Conservation (phyloP, 2,329 filamentous ascomycete species). For the Trichoderma harzianum region DNA sequence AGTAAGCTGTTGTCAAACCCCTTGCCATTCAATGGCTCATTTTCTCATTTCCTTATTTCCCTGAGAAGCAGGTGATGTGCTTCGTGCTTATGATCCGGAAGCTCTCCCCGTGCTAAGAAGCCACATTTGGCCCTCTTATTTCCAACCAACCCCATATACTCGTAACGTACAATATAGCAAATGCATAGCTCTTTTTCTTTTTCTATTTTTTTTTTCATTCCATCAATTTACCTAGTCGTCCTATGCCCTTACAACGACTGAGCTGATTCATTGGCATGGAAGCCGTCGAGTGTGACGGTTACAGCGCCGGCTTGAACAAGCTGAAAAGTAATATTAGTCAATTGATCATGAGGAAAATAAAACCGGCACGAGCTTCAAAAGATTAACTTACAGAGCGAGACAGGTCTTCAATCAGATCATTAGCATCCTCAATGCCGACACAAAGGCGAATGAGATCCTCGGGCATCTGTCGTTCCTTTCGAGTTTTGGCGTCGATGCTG, state of each 20-base stretch:
- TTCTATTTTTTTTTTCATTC: neutral
- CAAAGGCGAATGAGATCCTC: slow-evolving; percentile 96
- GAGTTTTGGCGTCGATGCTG: slow-evolving; percentile 92
- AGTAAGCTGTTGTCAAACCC: neutral
- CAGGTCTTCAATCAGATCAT: slow-evolving; percentile 90
- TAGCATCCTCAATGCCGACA: slow-evolving; percentile 90
- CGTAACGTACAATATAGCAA: neutral
- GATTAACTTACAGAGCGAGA: slow-evolving; percentile 72
- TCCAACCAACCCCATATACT: neutral
- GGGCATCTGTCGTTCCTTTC: slow-evolving; percentile 84
- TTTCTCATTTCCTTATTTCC: neutral
- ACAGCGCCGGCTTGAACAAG: slow-evolving; percentile 94
- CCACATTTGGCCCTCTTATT: neutral
- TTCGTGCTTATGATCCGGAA: neutral
- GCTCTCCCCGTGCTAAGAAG: neutral
- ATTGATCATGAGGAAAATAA: neutral
- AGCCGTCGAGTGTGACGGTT: slow-evolving; percentile 76
- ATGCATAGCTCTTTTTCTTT: neutral
- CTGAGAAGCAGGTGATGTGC: slow-evolving; percentile 22
- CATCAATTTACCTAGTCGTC: neutral
- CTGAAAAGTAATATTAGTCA: slow-evolving; percentile 40
- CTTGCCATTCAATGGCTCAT: neutral
- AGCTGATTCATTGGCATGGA: slow-evolving; percentile 57
- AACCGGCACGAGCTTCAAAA: neutral
- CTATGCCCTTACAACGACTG: slow-evolving; percentile 25